A percentile compares a stretch with the other conserved stretches of the same genome.
phyloP scores from a whole-genome alignment of 352 stramenopile genomes.

The Plasmopara viticola region DNA sequence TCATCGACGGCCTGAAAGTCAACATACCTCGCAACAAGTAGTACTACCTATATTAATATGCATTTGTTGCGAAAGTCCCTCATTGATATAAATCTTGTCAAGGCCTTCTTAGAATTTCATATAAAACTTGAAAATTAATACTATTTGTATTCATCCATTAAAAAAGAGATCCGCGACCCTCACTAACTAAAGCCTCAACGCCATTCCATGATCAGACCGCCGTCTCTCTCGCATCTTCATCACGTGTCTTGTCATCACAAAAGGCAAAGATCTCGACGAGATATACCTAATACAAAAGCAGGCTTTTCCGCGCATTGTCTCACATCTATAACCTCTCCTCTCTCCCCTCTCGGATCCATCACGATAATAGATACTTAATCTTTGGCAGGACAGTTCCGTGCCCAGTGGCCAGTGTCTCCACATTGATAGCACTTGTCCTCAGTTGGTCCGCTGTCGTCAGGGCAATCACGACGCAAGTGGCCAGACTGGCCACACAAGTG shows the following conservation, averaged over 20 bases:
- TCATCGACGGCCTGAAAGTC: no score
- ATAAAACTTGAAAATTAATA: no score
- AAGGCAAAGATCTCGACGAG: conserved; percentile 40
- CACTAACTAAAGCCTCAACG: conserved; percentile 9
- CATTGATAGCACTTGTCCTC: conserved; percentile 84
- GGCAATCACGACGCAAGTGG: conserved; percentile 75
- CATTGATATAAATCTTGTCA: no score
- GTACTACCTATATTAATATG: no score
- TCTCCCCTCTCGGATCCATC: conserved; percentile 26
- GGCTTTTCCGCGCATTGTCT: conserved; percentile 35
- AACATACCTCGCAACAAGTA: no score
- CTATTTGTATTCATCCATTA: no score
- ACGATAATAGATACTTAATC: conserved; percentile 30
- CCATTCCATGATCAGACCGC: conserved; percentile 11
- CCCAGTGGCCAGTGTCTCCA: conserved; percentile 69
- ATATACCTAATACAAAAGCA: conserved; percentile 59
- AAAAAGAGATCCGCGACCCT: no score
- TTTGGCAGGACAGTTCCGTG: conserved; percentile 65
- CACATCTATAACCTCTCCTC: conserved; percentile 47
- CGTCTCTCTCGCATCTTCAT: conserved; percentile 35
- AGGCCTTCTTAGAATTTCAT: no score
- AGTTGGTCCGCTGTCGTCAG: conserved; percentile 57
- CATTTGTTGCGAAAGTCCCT: no score
- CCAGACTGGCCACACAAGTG: conserved; percentile 64
- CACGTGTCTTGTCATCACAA: conserved; percentile 38